phyloP scores from a whole-genome alignment of 768 basidiomycete species.

The Collybiopsis luxurians region DNA sequence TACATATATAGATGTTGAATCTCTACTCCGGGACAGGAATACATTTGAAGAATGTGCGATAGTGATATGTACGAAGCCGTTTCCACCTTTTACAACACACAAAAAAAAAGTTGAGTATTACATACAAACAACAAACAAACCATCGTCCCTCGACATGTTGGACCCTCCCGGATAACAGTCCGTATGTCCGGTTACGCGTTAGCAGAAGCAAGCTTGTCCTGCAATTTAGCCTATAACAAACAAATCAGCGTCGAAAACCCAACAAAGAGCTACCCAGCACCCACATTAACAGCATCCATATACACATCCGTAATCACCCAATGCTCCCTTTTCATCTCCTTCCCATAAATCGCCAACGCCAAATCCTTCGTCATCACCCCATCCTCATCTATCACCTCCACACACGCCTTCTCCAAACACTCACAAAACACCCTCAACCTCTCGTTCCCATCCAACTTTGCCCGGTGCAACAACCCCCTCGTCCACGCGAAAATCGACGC shows the following conservation, averaged over 20 bases:
- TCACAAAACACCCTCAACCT: conserved; percentile 70
- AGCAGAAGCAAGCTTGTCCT: no score
- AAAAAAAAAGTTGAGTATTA: no score
- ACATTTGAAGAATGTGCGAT: no score
- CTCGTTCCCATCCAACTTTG: conserved; percentile 86
- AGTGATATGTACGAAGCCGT: no score
- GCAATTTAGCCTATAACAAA: conserved; percentile 35
- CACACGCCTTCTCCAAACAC: conserved; percentile 82
- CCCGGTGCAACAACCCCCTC: conserved; percentile 88
- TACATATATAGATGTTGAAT: no score
- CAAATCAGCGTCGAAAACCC: conserved; percentile 1
- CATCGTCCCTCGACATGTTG: no score
- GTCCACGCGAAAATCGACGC: conserved; percentile 99
- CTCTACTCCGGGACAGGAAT: no score
- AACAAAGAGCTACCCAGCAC: conserved; percentile 20
- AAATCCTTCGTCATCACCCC: conserved; percentile 97
- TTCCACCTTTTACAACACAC: no score
- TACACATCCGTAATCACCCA: conserved; percentile 96
- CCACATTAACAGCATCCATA: conserved; percentile 89
- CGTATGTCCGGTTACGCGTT: no score
- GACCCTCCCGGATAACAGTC: no score
- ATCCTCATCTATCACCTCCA: conserved; percentile 89
- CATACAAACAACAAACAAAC: no score
- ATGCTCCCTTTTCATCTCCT: conserved; percentile 16
- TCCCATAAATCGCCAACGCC: conserved; percentile 70